These are phyloP conservation scores for Persicaria maculosa DNA, from an alignment of 148 eudicot genomes.

Conservation along the genomic window DNA sequence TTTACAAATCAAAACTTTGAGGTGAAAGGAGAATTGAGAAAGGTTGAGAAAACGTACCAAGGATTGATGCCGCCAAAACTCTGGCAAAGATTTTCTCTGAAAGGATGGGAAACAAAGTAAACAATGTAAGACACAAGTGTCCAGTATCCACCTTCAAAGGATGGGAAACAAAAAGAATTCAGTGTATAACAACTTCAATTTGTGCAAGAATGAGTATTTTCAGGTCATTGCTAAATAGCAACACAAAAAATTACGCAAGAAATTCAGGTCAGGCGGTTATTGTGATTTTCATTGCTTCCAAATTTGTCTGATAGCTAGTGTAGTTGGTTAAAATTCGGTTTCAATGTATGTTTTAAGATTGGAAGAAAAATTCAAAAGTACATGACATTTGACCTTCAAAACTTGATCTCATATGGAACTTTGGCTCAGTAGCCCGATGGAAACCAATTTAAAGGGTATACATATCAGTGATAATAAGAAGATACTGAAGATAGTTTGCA, in stretches of 20 bases:
- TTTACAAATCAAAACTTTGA: not conserved
- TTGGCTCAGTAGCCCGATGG: not conserved
- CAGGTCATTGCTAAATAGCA: not conserved
- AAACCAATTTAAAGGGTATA: not conserved
- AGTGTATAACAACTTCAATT: not conserved
- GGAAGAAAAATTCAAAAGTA: not conserved
- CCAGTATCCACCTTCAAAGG: constrained; percentile 16
- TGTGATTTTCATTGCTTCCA: not conserved
- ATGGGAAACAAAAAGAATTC: not conserved
- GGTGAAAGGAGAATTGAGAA: not conserved
- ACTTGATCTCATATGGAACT: not conserved
- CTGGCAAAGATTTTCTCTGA: constrained; percentile 84
- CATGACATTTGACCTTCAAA: not conserved
- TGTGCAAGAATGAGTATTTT: not conserved
- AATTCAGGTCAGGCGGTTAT: not conserved
- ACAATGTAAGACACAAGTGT: constrained; percentile 4
- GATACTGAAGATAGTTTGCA: not conserved
- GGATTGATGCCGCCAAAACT: constrained; percentile 86
- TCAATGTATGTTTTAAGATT: not conserved
- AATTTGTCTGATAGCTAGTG: not conserved
- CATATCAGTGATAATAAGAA: not conserved
- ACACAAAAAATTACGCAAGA: not conserved
- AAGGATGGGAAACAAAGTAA: not conserved
- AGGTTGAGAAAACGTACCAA: constrained; percentile 39
- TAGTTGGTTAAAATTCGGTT: not conserved